Conservation (phyloP, 495 filamentous ascomycete species). For the Xeromyces bisporus region DNA sequence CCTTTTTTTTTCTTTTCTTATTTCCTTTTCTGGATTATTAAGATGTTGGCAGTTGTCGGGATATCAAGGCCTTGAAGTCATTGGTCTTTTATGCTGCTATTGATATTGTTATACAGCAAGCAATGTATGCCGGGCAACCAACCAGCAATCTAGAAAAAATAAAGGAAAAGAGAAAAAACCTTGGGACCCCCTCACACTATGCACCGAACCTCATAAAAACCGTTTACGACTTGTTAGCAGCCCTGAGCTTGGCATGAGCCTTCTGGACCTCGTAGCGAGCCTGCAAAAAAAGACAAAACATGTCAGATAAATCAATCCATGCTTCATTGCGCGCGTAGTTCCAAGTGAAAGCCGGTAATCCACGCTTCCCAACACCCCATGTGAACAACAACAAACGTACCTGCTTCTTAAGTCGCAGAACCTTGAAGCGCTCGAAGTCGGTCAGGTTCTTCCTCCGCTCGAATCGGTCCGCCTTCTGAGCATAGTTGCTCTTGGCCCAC, state of each 20-base stretch:
- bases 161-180: conserved; percentile 12
- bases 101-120: conserved; percentile 33
- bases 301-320: not conserved
- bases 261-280: conserved; percentile 91
- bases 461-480: conserved; percentile 68
- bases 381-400: conserved; percentile 24
- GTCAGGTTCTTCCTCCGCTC: conserved; percentile 77
- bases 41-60: conserved; percentile 13
- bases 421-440: conserved; percentile 99
- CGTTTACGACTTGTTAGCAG: conserved; percentile 37
- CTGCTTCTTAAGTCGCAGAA: conserved; percentile 95
- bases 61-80: conserved; percentile 34
- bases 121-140: conserved; percentile 22
- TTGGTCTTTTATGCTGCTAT: conserved; percentile 33
- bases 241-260: conserved; percentile 62
- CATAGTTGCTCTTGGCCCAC: conserved; percentile 76
- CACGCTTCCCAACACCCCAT: too few species aligned
- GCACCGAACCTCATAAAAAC: conserved; percentile 31
- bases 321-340: not conserved
- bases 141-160: conserved; percentile 32
- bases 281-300: conserved; percentile 14
- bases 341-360: too few species aligned
- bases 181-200: conserved; percentile 32
- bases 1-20: not conserved
- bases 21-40: conserved; percentile 2